Conservation (phyloP, 2,329 filamentous ascomycete species). For the Colletotrichum siamense region DNA sequence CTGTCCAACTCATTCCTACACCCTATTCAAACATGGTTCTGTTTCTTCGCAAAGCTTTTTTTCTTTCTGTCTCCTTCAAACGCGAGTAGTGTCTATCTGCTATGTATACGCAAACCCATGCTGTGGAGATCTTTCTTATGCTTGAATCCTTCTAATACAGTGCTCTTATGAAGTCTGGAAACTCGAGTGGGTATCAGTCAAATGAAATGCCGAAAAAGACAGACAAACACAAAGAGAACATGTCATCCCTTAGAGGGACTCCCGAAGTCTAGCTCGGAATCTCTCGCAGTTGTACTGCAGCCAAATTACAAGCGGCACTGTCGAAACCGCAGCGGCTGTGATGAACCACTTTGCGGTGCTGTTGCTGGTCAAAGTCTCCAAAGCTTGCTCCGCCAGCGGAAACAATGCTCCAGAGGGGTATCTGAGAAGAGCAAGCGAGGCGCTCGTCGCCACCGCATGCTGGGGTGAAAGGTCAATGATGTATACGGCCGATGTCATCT, state of each 20-base stretch:
- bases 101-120: background rate
- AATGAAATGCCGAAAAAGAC: background rate
- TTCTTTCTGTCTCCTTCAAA: background rate
- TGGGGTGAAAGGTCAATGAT: conserved; percentile 4
- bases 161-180: background rate
- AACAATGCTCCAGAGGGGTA: conserved; percentile 6
- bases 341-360: conserved; percentile 3
- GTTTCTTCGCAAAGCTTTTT: background rate
- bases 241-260: background rate
- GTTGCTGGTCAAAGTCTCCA: conserved; percentile 8
- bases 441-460: conserved; percentile 2
- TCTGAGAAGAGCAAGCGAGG: background rate
- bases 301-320: background rate
- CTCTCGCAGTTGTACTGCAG: background rate
- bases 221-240: background rate
- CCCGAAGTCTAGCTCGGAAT: background rate
- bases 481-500: conserved; percentile 11
- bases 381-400: background rate
- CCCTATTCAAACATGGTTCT: background rate
- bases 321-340: background rate
- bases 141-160: background rate
- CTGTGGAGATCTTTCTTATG: background rate
- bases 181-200: background rate
- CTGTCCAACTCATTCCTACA: background rate
- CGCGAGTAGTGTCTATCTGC: background rate